These are phyloP conservation scores for Thraustochytrium sp. DNA, from an alignment of 352 stramenopile genomes.

Conservation along the genomic window DNA sequence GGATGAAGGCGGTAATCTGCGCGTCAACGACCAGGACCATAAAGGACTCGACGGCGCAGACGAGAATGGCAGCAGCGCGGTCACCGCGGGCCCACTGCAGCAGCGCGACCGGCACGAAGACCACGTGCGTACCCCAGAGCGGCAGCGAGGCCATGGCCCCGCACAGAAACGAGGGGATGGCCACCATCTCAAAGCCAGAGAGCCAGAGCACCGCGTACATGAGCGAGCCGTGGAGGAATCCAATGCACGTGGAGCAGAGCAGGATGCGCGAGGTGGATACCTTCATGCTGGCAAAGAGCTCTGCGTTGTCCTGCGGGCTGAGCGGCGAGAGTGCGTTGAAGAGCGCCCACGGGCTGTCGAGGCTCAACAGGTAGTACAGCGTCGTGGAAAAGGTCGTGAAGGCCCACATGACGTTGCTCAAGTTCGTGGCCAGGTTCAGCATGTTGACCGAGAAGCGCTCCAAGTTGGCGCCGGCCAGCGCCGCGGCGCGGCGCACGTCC, in stretches of 20 bases:
- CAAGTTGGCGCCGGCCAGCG: background rate
- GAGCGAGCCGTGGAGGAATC: background rate
- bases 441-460: conserved; percentile 13
- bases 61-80: background rate
- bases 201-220: background rate
- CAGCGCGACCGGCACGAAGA: background rate
- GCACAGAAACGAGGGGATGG: conserved; percentile 9
- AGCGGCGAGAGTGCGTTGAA: background rate
- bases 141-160: background rate
- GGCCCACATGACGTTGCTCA: conserved; percentile 15
- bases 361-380: background rate
- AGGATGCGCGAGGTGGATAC: background rate
- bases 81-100: background rate
- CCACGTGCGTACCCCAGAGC: background rate
- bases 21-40: background rate
- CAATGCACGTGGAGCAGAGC: conserved; percentile 1
- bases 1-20: background rate
- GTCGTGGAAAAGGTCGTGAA: conserved; percentile 8
- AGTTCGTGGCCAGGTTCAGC: background rate
- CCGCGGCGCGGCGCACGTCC: background rate
- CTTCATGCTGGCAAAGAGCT: conserved; percentile 9
- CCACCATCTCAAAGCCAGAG: background rate
- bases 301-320: conserved; percentile 1
- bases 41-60: background rate
- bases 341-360: background rate